Evolutionary conservation across 208 protist genomes (phyloP), one percentile per base, ranked within the genome.

Genomic region (Leishmania guyanensis): DNA sequence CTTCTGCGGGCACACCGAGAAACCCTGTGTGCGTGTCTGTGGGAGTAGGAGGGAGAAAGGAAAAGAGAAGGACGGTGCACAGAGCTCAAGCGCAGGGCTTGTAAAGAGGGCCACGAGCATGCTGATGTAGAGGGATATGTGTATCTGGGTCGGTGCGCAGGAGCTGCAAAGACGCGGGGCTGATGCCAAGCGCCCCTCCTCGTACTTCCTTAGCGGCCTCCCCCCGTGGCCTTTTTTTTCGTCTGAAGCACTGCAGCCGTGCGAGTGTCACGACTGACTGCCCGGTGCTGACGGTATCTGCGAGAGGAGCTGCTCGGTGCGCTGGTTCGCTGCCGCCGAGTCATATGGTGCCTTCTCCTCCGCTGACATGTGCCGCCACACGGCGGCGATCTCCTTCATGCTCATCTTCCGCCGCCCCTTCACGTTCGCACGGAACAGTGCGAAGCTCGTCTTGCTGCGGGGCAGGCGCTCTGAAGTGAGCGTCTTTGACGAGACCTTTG

Each of bases 271-370:
- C n/a, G 33, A 54, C 48, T 12, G 39, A 48, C 22, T 17, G 74
- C 1, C 22, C 54, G 48, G 51, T 53, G 56, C 29, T 50, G 60
- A 70, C 39, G 8, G 60, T 14, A 48, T 33, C 26, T 78, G 75
- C 9, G 51, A 22, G 26, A 86, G 60, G 20, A 83, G 16, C 14
- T 39, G 64, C 36, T 56, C 68, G 8, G 87, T 92, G 81, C 91
- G 91, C 29, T 65, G 60, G 4, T 17, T 16, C 51, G 93, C 93
- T 2, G 91, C 93, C 60, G 84, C 87, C 17, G 77, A 69, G 72
- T 94, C 93, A 77, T 90, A 96, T 3, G 87, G 84, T 1, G 84
- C 75, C 88, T 94, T 94, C 50, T 91, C 91, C 22, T 36, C 81
- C 9, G 77, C 50, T 12, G 78, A 87, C 86, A 96, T 91, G 17